Evolutionary conservation across 2,329 filamentous ascomycete species (phyloP), one percentile per base, ranked within the genome.

Genomic region (Microcyclosporella mali): DNA sequence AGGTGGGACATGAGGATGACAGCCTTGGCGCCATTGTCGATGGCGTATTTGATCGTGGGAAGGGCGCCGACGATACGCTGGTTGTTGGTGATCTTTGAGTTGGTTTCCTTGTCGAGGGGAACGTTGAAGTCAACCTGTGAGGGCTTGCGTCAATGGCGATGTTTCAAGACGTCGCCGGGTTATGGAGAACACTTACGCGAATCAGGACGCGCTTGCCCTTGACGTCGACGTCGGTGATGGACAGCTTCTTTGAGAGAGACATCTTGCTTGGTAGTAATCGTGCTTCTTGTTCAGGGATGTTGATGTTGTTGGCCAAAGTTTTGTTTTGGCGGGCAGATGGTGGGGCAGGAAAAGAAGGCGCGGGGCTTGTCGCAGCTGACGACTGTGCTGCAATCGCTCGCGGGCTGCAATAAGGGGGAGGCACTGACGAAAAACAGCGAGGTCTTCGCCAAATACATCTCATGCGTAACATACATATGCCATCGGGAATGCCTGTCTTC

Each of bases 151-250:
- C 17, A 40, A 44, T 62, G 54, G 59, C 61, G 51, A 47, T 45
- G 46, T 39, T 47, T 32, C 33, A 29, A 33, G 32, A 11, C 21
- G 47, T 41, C 29, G 21, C 33, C 28, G 21, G 14, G 43, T 25
- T 4, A 14, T 33, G 34, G 34, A 7, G 16, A 14, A 27, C 29
- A 46, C 47, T 42, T 33, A 94, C 92, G 65, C 92, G 85, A 69
- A 98, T 95, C 62, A 98, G 79, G 70, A 97, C 92, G 62, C 89
- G 82, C 82, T 98, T 98, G 80, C 78, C 90, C 81, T 95, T 94
- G 71, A 98, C 78, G 72, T 98, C 89, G 63, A 94, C 83, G 66
- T 98, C 90, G 56, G 82, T 86, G 71, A 98, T 95, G 58, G 88
- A 86, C 62, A 98, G 86, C 80, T 98, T 98, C 81, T 82, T 95